phyloP scores from a whole-genome alignment of 768 basidiomycete species.

The Psilocybe azurescens region DNA sequence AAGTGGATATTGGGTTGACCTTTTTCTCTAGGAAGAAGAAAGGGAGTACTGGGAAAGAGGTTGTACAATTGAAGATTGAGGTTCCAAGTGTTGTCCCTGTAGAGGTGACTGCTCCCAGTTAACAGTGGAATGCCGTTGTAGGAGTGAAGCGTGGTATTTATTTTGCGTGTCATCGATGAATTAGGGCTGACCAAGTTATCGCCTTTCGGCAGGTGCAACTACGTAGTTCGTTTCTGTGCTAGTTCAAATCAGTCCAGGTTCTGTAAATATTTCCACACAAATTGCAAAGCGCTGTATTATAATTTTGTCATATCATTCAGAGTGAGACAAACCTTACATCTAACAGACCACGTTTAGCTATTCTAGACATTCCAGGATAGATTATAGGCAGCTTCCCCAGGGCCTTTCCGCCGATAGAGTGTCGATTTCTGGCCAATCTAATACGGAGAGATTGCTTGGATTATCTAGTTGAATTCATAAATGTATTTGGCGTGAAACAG shows the following conservation, averaged over 20 bases:
- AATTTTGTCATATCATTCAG: not conserved
- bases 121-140: not conserved
- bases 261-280: too few relatives aligned
- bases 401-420: not conserved
- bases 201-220: too few relatives aligned
- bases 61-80: not conserved
- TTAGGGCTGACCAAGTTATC: too few relatives aligned
- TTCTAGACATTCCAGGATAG: constrained; percentile 2
- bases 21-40: constrained; percentile 28
- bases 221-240: too few relatives aligned
- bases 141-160: too few relatives aligned
- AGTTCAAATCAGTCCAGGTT: too few relatives aligned
- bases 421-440: constrained; percentile 14
- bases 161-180: too few relatives aligned
- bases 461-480: not conserved
- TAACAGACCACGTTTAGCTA: constrained; percentile 4
- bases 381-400: constrained; percentile 9
- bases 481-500: not conserved
- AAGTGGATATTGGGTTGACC: constrained; percentile 47
- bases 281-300: too few relatives aligned
- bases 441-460: not conserved
- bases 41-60: not conserved
- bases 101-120: constrained; percentile 24
- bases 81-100: constrained; percentile 31
- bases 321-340: constrained; percentile 1